Evolutionary conservation across 805 yeast species (phyloP), one percentile per base, ranked within the genome.

Genomic region (Candida montana): DNA sequence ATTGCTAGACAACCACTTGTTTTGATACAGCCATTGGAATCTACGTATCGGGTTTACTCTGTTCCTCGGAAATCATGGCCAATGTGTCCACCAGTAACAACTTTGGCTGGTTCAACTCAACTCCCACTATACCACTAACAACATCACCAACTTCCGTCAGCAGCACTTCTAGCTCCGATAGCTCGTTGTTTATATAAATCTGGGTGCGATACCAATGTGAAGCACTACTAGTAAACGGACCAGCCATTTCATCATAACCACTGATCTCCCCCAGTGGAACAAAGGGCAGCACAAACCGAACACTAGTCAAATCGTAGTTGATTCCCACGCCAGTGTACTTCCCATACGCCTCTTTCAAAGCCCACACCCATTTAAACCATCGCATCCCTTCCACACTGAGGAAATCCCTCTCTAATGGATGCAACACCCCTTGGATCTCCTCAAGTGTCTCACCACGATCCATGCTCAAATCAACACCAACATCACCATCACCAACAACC

Each of bases 311-410:
- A 37, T 64, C 61, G 24, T 61, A 58, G 40, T 65, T 65, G 12
- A 78, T 57, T 0, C 95, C 95, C 15, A 69, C 60, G 0, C 95
- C 95, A 2, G 72, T 51, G 30, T 70, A 74, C 52, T 86, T 86
- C 7, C 85, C 72, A 53, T 77, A 83, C 17, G 87, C 77, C 56
- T 86, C 95, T 55, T 86, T 86, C 40, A 86, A 58, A 0, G 95
- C 83, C 95, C 95, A 86, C 28, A 72, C 68, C 31, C 76, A 77
- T 16, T 82, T 74, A 50, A 82, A 73, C 2, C 20, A 13, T 16
- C 5, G 24, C 30, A 31, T 15, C 16, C 31, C n/a, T 20, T 12
- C 31, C 10, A 15, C 21, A 13, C n/a, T 20, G 6, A 30, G 8
- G 16, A 15, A 29, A 27, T 36, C 17, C n/a, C 52, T 47, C 48